Conservation (phyloP, 192 early-diverging fungal species). For the Linnemannia hyalina region DNA sequence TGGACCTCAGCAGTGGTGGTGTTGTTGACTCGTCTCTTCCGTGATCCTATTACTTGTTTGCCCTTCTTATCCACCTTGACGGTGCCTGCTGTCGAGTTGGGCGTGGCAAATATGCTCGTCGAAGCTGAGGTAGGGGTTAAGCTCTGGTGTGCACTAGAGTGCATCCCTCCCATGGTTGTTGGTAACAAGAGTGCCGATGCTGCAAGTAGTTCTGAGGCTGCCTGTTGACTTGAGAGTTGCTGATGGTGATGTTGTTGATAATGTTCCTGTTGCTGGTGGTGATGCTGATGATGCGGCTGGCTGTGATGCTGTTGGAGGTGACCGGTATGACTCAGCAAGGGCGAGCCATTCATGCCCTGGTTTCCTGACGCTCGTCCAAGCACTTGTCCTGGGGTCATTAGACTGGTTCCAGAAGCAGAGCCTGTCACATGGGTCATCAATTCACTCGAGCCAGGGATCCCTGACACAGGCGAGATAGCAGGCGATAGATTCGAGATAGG, state of each 20-base stretch:
- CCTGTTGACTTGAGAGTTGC: slow-evolving; percentile 6
- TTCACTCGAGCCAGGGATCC: not conserved
- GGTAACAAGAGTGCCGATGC: slow-evolving; percentile 20
- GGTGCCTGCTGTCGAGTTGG: not conserved
- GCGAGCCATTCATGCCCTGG: not conserved
- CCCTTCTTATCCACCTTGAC: slow-evolving; percentile 11
- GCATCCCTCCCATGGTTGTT: slow-evolving; percentile 10
- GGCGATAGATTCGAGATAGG: not conserved
- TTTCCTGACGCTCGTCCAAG: slow-evolving; percentile 2
- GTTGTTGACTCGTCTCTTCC: slow-evolving; percentile 21
- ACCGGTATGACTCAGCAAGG: not conserved
- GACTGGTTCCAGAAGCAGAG: slow-evolving; percentile 3
- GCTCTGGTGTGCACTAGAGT: not conserved
- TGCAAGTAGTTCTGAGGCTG: slow-evolving; percentile 25
- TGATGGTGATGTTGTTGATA: slow-evolving; percentile 8
- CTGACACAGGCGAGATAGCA: not conserved
- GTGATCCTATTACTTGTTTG: slow-evolving; percentile 11
- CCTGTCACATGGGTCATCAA: slow-evolving; percentile 4
- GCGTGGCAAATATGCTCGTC: not conserved
- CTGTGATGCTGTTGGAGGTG: not conserved
- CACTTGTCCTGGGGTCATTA: slow-evolving; percentile 22
- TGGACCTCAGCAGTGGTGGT: not conserved
- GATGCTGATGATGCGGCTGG: not conserved
- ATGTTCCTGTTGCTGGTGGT: not conserved
- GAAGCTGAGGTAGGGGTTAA: not conserved